Base-by-base conservation (phyloP, 23 red algal species). In the Pyropia yezoensis region DNA sequence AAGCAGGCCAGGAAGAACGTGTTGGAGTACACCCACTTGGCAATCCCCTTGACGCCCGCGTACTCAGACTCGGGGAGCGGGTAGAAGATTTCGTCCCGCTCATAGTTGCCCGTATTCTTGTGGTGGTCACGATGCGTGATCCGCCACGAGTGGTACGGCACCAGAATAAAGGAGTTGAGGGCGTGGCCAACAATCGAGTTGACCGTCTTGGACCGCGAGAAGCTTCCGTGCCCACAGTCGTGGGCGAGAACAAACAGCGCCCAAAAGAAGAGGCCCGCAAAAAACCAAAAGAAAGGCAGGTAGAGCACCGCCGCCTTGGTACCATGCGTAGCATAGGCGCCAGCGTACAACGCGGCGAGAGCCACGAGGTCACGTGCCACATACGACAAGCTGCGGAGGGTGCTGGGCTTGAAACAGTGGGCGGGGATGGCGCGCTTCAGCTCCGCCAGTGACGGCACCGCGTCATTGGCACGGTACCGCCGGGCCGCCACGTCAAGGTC, bases 211-310 rank as follows among this genome's bases (percentile, higher is more conserved):
- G 63, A 73, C 9, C 27, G n/a, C 1, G 78, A 83, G 52, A 83
- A 91, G 20, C 50, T 62, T 0, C 88, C 88, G 50, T 91, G 88
- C 8, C 88, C 88, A 61, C 78, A 83, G 20, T 91, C 88, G 70
- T 91, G 88, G 11, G 79, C 88, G 27, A 91, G 65, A 14, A 91
- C 88, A 63, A 91, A 91, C 4, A 91, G 58, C 27, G 88, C 88
- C 88, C 88, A 91, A 54, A 91, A 78, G 61, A 84, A 59, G 26
- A 76, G 85, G 64, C 69, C 50, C 20, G 74, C 85, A 66, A 71
- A 82, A 65, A 62, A 74, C 67, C 78, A 62, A 84, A 58, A 85
- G 29, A 53, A 78, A 18, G 62, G 73, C 52, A 67, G 33, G 27
- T 79, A 57, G 33, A 66, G 14, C 11, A 26, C 65, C 59, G 71